Conservation (phyloP, 179 eudicot species). For the Heliamphora pulchella region DNA sequence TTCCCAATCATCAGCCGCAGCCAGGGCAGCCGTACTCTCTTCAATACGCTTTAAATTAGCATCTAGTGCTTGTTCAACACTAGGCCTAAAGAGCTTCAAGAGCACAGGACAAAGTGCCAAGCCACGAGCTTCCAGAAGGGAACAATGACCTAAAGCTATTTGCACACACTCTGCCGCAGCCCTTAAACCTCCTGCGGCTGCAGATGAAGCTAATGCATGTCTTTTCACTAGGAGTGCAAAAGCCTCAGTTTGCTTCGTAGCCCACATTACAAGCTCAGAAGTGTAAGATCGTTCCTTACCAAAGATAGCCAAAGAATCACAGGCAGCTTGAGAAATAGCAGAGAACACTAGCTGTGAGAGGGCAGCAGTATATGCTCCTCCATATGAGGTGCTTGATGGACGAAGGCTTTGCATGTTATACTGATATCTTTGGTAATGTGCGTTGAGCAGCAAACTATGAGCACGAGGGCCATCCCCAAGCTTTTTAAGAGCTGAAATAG, state of each 20-base stretch:
- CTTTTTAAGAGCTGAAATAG: slow-evolving; percentile 79
- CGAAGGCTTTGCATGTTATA: slow-evolving; percentile 90
- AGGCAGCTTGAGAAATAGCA: slow-evolving; percentile 86
- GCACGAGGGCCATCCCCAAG: slow-evolving; percentile 98
- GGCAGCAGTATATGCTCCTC: slow-evolving; percentile 99
- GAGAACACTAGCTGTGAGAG: slow-evolving; percentile 92
- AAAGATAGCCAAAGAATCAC: slow-evolving; percentile 75
- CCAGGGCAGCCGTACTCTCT: slow-evolving; percentile 94
- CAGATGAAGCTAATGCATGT: slow-evolving; percentile 94
- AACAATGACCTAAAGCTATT: slow-evolving; percentile 96
- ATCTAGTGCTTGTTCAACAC: slow-evolving; percentile 93
- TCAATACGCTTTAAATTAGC: slow-evolving; percentile 94
- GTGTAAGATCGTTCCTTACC: slow-evolving; percentile 81
- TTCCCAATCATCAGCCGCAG: slow-evolving; percentile 98
- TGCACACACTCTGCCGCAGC: slow-evolving; percentile 99
- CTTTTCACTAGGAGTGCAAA: slow-evolving; percentile 87
- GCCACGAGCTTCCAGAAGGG: slow-evolving; percentile 82
- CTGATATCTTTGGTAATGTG: slow-evolving; percentile 86
- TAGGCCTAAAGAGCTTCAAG: slow-evolving; percentile 78
- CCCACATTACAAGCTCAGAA: slow-evolving; percentile 97
- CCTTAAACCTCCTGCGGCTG: slow-evolving; percentile 96
- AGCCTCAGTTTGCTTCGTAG: slow-evolving; percentile 82
- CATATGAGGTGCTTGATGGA: slow-evolving; percentile 97
- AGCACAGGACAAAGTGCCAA: slow-evolving; percentile 92
- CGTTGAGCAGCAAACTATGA: slow-evolving; percentile 80